phyloP scores from a whole-genome alignment of 371 early-diverging fungal species.

The Syncephalastrum monosporum region DNA sequence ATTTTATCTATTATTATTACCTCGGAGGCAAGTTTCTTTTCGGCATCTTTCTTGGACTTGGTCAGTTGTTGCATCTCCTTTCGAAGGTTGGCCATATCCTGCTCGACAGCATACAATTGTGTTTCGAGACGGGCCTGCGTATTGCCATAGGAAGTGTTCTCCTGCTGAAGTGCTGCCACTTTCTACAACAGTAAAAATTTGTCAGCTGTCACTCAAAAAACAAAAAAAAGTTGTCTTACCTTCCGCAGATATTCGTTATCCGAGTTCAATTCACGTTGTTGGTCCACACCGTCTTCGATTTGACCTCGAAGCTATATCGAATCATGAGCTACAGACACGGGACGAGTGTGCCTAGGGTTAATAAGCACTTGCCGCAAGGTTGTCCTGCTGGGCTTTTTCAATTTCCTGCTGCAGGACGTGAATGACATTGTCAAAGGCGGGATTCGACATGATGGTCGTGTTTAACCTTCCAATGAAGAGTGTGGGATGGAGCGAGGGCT shows the following conservation, averaged over 20 bases:
- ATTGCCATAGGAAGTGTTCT: constrained; percentile 39
- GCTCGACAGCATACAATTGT: constrained; percentile 47
- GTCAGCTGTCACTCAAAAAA: not conserved
- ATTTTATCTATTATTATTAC: constrained; percentile 17
- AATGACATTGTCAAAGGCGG: constrained; percentile 26
- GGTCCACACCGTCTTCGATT: constrained; percentile 28
- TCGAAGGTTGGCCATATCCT: constrained; percentile 29
- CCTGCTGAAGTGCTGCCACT: constrained; percentile 39
- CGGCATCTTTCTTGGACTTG: constrained; percentile 40
- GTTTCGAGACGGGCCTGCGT: constrained; percentile 49
- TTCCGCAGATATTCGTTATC: constrained; percentile 44
- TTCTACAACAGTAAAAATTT: constrained; percentile 20
- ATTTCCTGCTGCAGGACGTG: constrained; percentile 25
- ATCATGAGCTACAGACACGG: not conserved
- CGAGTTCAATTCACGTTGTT: constrained; percentile 26
- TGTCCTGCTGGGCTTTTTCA: constrained; percentile 26
- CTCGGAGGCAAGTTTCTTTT: constrained; percentile 38
- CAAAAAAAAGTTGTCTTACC: constrained; percentile 19
- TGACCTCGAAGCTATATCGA: constrained; percentile 30
- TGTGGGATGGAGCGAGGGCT: constrained; percentile 1
- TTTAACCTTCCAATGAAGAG: not conserved
- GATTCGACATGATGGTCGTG: constrained; percentile 13
- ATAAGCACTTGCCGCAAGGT: constrained; percentile 18
- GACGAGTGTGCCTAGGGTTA: not conserved
- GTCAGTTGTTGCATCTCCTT: constrained; percentile 41